Evolutionary conservation across 352 stramenopile genomes (phyloP).

Genomic region (Globisporangium barbulae): DNA sequence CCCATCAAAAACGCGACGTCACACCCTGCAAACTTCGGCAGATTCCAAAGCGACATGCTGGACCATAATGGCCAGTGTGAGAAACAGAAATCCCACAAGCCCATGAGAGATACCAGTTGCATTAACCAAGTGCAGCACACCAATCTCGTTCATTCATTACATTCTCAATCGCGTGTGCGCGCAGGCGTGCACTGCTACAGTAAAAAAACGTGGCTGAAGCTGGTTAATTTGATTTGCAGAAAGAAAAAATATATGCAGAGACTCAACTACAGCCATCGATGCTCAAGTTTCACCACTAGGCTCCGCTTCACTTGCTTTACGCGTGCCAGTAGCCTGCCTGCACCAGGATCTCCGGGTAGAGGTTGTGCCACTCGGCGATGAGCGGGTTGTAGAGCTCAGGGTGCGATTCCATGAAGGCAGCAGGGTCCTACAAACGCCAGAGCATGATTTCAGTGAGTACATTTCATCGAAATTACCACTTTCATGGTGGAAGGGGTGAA

Average conservation of each 20-base stretch:
- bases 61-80: too few relatives aligned
- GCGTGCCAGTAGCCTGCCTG: slow-evolving; percentile 80
- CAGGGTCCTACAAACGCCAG: slow-evolving; percentile 46
- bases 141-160: too few relatives aligned
- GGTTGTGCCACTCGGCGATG: slow-evolving; percentile 85
- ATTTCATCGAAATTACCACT: not conserved
- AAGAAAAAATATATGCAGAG: slow-evolving; percentile 4
- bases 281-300: not conserved
- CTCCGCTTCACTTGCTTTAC: slow-evolving; percentile 15
- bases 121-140: too few relatives aligned
- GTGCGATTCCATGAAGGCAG: slow-evolving; percentile 76
- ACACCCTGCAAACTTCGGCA: too few relatives aligned
- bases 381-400: slow-evolving; percentile 79
- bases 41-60: too few relatives aligned
- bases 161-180: too few relatives aligned
- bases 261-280: slow-evolving; percentile 4
- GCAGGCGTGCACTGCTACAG: too few relatives aligned
- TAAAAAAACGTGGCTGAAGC: too few relatives aligned
- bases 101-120: too few relatives aligned
- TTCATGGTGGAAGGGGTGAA: not conserved
- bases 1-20: too few relatives aligned
- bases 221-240: not conserved
- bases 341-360: slow-evolving; percentile 89
- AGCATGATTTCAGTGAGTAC: not conserved
- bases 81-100: too few relatives aligned